These are phyloP conservation scores for Magnusiomyces ingens DNA, from an alignment of 1,139 yeast species.

Conservation along the genomic window DNA sequence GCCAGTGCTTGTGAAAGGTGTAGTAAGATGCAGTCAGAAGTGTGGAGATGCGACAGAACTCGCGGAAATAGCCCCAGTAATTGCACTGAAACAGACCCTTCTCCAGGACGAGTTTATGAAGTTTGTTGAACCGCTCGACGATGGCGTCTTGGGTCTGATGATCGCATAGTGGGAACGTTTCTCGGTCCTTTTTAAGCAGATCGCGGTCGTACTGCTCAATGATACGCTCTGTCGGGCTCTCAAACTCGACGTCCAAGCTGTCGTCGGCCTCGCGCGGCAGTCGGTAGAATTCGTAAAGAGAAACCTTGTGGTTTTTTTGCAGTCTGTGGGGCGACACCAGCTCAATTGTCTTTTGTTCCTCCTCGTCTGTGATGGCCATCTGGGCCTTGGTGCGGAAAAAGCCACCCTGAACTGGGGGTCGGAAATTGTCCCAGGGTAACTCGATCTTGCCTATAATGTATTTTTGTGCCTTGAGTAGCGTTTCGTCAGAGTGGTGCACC, in stretches of 20 bases:
- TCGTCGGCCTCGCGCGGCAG: conserved; percentile 7
- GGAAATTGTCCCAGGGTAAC: conserved; percentile 59
- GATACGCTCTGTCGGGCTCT: conserved; percentile 30
- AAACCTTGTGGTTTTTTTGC: neutral
- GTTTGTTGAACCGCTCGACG: conserved; percentile 49
- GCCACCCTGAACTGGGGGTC: conserved; percentile 91
- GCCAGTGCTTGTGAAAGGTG: conserved; percentile 38
- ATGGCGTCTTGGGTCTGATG: conserved; percentile 55
- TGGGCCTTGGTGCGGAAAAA: conserved; percentile 35
- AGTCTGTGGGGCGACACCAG: conserved; percentile 1
- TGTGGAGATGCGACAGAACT: conserved; percentile 51
- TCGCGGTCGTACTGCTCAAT: conserved; percentile 53
- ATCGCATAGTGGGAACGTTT: conserved; percentile 56
- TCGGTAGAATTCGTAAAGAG: conserved; percentile 2
- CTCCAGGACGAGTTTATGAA: conserved; percentile 51
- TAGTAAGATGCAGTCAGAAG: conserved; percentile 47
- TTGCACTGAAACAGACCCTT: conserved; percentile 65
- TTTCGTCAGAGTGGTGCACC: conserved; percentile 62
- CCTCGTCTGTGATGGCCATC: conserved; percentile 6
- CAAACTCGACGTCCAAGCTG: neutral
- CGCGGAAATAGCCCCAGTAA: conserved; percentile 65
- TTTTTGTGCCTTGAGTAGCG: conserved; percentile 43
- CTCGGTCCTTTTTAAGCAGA: conserved; percentile 48
- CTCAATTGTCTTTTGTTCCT: conserved; percentile 5
- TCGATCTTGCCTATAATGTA: conserved; percentile 63